phyloP scores from a whole-genome alignment of 2,329 filamentous ascomycete species.

The Allantophomopsis cytisporea region DNA sequence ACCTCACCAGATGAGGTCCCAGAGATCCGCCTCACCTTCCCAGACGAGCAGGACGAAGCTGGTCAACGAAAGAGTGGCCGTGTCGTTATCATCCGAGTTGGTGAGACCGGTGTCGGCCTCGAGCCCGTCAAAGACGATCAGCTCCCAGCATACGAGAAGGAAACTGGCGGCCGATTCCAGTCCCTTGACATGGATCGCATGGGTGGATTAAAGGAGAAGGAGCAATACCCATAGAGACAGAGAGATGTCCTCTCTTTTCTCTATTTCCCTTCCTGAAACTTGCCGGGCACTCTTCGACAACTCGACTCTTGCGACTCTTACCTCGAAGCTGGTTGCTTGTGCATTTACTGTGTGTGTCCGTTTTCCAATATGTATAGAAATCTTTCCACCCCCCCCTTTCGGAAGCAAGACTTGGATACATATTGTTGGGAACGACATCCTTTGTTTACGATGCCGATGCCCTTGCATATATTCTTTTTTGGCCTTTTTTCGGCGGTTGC shows the following conservation, averaged over 20 bases:
- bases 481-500: too few relatives aligned
- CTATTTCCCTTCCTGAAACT: not conserved
- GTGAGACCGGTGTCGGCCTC: constrained; percentile 77
- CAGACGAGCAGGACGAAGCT: constrained; percentile 79
- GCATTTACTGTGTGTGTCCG: too few relatives aligned
- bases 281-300: not conserved
- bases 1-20: constrained; percentile 73
- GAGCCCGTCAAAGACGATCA: constrained; percentile 67
- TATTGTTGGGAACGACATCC: too few relatives aligned
- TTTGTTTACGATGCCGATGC: too few relatives aligned
- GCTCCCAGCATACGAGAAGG: constrained; percentile 81
- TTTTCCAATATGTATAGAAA: too few relatives aligned
- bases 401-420: too few relatives aligned
- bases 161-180: constrained; percentile 68
- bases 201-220: constrained; percentile 86
- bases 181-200: constrained; percentile 91
- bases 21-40: constrained; percentile 97
- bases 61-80: constrained; percentile 74
- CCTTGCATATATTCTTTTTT: too few relatives aligned
- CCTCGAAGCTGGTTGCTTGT: too few relatives aligned
- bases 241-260: not conserved
- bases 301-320: too few relatives aligned
- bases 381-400: too few relatives aligned
- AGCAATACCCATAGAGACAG: not conserved
- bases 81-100: constrained; percentile 83